Evolutionary conservation across 2,329 filamentous ascomycete species (phyloP).

Genomic region (Myriangium duriaei): DNA sequence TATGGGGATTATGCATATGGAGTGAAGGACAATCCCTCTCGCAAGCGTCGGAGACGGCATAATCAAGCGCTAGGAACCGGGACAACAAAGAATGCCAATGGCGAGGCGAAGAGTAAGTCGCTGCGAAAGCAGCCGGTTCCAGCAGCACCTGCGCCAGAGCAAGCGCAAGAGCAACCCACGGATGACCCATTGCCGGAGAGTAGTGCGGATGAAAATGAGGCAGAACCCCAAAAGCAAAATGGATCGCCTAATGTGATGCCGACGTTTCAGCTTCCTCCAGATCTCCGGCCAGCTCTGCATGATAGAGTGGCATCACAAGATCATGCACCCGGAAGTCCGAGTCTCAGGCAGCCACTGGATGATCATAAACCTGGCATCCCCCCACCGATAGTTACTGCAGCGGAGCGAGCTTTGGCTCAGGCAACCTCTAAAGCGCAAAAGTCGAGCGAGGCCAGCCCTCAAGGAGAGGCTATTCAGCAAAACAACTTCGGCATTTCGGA

Average conservation of each 20-base stretch:
- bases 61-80: conserved; percentile 25
- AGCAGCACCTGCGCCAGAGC: neutral
- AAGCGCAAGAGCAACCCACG: neutral
- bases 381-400: conserved; percentile 34
- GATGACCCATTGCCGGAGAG: neutral
- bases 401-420: conserved; percentile 31
- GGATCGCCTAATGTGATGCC: neutral
- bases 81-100: conserved; percentile 27
- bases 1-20: conserved; percentile 80
- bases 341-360: conserved; percentile 8
- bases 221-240: neutral
- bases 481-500: conserved; percentile 33
- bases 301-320: conserved; percentile 18
- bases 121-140: too few species aligned
- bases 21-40: conserved; percentile 63
- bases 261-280: conserved; percentile 6
- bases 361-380: conserved; percentile 28
- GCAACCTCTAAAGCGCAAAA: conserved; percentile 26
- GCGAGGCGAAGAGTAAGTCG: neutral
- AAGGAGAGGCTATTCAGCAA: conserved; percentile 16
- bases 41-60: conserved; percentile 42
- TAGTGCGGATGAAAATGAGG: neutral
- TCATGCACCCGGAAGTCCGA: conserved; percentile 13
- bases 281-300: conserved; percentile 15
- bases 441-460: conserved; percentile 1